Conservation (phyloP, 176 grass and related monocot genomes). For the Bolboschoenus planiculmis region DNA sequence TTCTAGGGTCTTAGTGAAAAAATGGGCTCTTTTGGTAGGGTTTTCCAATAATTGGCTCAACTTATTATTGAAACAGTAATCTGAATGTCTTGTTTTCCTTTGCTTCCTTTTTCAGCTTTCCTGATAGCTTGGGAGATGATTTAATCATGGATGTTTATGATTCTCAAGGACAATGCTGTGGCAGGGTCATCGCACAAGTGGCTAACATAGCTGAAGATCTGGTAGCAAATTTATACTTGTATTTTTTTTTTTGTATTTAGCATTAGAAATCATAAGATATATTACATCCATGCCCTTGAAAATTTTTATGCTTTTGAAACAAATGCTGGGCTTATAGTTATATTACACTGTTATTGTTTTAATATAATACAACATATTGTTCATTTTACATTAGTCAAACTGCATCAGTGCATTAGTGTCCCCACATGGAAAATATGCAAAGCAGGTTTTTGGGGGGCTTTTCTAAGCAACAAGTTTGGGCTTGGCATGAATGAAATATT, state of each 20-base stretch:
- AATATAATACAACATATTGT: neutral
- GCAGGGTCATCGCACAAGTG: constrained; percentile 82
- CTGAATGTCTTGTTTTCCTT: constrained; percentile 9
- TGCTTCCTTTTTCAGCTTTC: constrained; percentile 78
- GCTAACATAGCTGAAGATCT: constrained; percentile 84
- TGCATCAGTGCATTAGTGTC: neutral
- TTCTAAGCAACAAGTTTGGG: neutral
- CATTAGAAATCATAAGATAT: constrained; percentile 1
- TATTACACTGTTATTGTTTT: constrained; percentile 3
- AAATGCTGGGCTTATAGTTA: constrained; percentile 10
- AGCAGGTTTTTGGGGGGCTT: neutral
- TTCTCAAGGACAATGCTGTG: constrained; percentile 75
- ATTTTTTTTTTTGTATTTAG: neutral
- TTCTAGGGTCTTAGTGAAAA: neutral
- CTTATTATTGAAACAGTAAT: neutral
- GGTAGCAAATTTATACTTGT: constrained; percentile 39
- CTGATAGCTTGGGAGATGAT: constrained; percentile 96
- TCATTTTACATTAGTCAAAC: neutral
- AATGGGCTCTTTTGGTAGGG: neutral
- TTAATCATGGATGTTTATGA: constrained; percentile 85
- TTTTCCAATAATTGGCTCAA: neutral
- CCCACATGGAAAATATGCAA: neutral
- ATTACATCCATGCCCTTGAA: neutral
- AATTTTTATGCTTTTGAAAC: neutral
- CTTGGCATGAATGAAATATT: neutral